phyloP scores from a whole-genome alignment of 345 rosid species.

The Linum tenue region DNA sequence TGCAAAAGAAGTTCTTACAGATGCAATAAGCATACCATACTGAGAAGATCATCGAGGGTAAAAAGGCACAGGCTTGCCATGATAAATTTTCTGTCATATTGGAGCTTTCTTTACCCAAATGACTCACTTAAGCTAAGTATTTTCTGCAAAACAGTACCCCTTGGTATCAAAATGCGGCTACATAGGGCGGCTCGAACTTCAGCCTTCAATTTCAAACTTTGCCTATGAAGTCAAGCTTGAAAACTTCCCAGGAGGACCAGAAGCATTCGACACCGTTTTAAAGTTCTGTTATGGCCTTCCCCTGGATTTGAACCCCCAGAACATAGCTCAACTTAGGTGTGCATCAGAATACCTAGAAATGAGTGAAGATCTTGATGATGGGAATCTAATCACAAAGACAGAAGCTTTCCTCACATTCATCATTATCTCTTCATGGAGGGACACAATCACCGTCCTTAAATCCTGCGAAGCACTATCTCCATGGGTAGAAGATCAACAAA shows the following conservation, averaged over 20 bases:
- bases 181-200: slow-evolving; percentile 51
- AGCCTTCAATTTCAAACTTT: slow-evolving; percentile 42
- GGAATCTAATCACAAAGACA: slow-evolving; percentile 66
- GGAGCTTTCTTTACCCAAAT: neutral
- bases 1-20: too few species aligned
- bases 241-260: slow-evolving; percentile 71
- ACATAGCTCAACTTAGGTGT: slow-evolving; percentile 62
- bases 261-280: slow-evolving; percentile 52
- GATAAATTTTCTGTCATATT: neutral
- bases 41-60: too few species aligned
- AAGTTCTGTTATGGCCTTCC: slow-evolving; percentile 68
- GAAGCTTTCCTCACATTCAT: slow-evolving; percentile 79
- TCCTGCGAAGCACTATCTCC: slow-evolving; percentile 63
- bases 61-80: neutral
- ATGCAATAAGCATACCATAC: too few species aligned
- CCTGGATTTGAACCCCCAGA: slow-evolving; percentile 46
- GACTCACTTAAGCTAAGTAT: neutral
- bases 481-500: slow-evolving; percentile 85
- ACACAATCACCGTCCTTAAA: slow-evolving; percentile 57
- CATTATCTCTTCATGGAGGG: slow-evolving; percentile 72
- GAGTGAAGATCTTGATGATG: slow-evolving; percentile 79
- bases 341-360: slow-evolving; percentile 75
- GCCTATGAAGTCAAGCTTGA: slow-evolving; percentile 54
- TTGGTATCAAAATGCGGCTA: slow-evolving; percentile 80
- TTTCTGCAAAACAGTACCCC: slow-evolving; percentile 49